Conservation (phyloP, 2,329 filamentous ascomycete species). For the Colletotrichum lindemuthianum region DNA sequence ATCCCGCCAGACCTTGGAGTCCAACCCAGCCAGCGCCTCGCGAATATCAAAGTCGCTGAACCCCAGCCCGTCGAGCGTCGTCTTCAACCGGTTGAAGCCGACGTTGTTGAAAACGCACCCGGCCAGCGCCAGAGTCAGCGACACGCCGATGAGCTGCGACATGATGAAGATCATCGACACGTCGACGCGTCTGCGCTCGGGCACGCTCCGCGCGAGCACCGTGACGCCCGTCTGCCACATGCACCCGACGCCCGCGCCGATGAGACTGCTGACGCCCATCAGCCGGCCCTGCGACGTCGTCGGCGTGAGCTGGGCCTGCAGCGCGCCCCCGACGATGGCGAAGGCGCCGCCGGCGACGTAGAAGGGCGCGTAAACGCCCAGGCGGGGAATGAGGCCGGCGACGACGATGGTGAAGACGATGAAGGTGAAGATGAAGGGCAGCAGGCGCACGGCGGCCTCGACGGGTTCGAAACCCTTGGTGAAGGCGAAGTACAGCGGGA, state of each 20-base stretch:
- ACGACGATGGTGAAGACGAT: conserved; percentile 48
- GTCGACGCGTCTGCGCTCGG: conserved; percentile 43
- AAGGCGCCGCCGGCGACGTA: conserved; percentile 43
- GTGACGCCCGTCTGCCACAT: conserved; percentile 45
- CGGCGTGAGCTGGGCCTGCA: conserved; percentile 41
- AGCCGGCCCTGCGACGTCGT: conserved; percentile 41
- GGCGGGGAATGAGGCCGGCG: conserved; percentile 49
- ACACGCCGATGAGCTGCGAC: conserved; percentile 44
- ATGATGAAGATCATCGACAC: conserved; percentile 47
- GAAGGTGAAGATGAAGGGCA: conserved; percentile 54
- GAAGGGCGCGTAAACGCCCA: conserved; percentile 50
- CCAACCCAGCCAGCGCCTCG: conserved; percentile 42
- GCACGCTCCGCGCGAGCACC: conserved; percentile 36
- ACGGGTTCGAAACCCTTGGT: conserved; percentile 52
- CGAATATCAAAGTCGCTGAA: conserved; percentile 41
- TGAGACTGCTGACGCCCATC: conserved; percentile 45
- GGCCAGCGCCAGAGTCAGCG: conserved; percentile 41
- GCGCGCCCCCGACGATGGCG: conserved; percentile 40
- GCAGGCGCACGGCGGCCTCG: conserved; percentile 51
- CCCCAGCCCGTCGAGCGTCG: conserved; percentile 35
- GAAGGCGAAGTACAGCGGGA: conserved; percentile 66
- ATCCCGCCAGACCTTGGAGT: conserved; percentile 39
- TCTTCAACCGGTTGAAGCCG: conserved; percentile 40
- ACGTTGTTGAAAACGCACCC: conserved; percentile 46
- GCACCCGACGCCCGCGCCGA: conserved; percentile 46